Evolutionary conservation across 805 yeast genomes (phyloP), one percentile per base, ranked within the genome.

Genomic region (Nakazawaea molendinolei): DNA sequence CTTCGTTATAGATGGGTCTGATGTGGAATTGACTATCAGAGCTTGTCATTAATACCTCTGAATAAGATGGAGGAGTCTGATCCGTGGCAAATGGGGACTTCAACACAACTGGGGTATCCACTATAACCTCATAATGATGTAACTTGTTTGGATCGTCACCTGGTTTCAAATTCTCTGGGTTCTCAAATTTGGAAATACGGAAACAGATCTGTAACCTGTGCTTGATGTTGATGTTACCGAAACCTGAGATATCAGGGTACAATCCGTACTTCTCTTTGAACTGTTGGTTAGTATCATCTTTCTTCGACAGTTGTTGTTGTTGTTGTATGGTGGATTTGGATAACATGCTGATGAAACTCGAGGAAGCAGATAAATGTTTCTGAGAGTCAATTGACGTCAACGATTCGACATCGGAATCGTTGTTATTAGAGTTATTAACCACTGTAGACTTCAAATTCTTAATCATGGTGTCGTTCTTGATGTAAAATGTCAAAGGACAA

Each of bases 61-160:
- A 29, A 25, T 38, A 38, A 9, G 37, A 28, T 15, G 41, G 41
- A 18, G 41, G 41, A 14, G 41, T 33, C 3, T 28, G 24, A 23
- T 38, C 41, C 19, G 17, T 33, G 18, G 37, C 31, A 14, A 57
- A 57, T 23, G 65, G 63, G 9, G 76, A 69, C n/a, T 73, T 58
- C 14, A 75, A 52, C 21, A 71, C 66, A 24, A 83, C 64, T 0
- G 92, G 92, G 0, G 90, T 81, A 50, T 83, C 92, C 26, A 83
- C 81, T 29, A 83, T 74, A 15, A 83, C 89, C 47, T 83, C 94
- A 49, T 78, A 83, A 52, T 83, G 89, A 47, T 80, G 86, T 60
- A 75, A 56, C 43, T 71, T 72, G 4, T 47, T 44, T 2, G 61
- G 53, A 25, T 56, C 59, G 47, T 67, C 31, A 13, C 36, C 40